phyloP scores from a whole-genome alignment of 2,329 filamentous ascomycete genomes.

The Aspergillus sp. region DNA sequence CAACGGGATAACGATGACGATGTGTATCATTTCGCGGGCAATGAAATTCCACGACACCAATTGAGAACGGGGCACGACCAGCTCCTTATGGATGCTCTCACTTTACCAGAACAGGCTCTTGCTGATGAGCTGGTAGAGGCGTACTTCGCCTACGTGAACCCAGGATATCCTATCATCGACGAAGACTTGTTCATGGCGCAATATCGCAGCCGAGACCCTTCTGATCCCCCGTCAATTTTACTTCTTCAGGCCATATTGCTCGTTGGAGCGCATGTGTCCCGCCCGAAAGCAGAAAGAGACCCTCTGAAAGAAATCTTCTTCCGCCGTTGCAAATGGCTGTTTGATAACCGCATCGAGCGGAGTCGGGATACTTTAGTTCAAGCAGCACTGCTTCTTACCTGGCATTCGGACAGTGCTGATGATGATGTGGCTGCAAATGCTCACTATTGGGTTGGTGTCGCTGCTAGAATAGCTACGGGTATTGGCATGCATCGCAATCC shows the following conservation, averaged over 20 bases:
- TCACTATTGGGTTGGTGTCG: conserved; percentile 51
- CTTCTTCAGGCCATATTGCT: conserved; percentile 49
- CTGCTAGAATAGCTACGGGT: conserved; percentile 48
- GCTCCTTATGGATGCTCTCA: conserved; percentile 45
- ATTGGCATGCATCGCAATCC: conserved; percentile 51
- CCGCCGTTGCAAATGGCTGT: conserved; percentile 49
- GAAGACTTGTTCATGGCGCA: conserved; percentile 49
- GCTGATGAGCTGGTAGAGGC: conserved; percentile 48
- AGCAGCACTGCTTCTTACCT: conserved; percentile 50
- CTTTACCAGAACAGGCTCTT: conserved; percentile 44
- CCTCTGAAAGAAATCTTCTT: conserved; percentile 48
- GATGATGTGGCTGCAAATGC: conserved; percentile 53
- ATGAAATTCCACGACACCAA: conserved; percentile 39
- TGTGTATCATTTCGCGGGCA: conserved; percentile 41
- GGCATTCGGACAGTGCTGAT: conserved; percentile 50
- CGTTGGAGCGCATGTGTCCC: conserved; percentile 49
- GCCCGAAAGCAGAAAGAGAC: conserved; percentile 36
- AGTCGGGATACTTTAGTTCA: conserved; percentile 53
- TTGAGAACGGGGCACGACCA: conserved; percentile 41
- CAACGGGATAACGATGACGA: conserved; percentile 39
- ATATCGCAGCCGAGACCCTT: conserved; percentile 43
- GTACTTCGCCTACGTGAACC: conserved; percentile 49
- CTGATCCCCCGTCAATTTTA: conserved; percentile 43
- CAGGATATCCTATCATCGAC: conserved; percentile 50
- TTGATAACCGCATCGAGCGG: conserved; percentile 51